These are phyloP conservation scores for Fusarium marasasianum DNA, from an alignment of 2,329 filamentous ascomycete species.

Conservation along the genomic window DNA sequence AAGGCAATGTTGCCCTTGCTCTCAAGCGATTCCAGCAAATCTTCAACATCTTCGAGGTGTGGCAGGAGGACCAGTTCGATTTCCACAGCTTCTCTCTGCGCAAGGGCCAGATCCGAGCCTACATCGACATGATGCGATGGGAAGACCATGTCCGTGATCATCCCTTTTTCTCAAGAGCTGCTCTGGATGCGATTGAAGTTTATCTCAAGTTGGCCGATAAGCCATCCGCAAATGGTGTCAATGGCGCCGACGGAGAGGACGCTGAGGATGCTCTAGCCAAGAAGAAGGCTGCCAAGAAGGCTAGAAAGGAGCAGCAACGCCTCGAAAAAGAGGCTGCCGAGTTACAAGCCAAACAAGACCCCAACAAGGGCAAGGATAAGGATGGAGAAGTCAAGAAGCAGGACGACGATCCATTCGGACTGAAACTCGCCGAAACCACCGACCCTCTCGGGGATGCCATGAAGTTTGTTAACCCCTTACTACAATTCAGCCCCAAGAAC, in stretches of 20 bases:
- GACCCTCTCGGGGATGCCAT: constrained; percentile 87
- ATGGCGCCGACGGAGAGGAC: constrained; percentile 61
- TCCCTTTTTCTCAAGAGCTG: constrained; percentile 89
- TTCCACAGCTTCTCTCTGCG: constrained; percentile 98
- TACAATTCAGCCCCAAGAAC: constrained; percentile 83
- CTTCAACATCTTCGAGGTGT: constrained; percentile 92
- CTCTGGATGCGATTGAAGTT: constrained; percentile 80
- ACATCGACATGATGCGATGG: constrained; percentile 96
- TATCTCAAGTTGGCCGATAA: constrained; percentile 84
- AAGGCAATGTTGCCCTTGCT: constrained; percentile 83
- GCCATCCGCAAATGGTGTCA: constrained; percentile 71
- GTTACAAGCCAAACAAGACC: constrained; percentile 81
- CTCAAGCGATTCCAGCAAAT: constrained; percentile 92
- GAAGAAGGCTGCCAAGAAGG: constrained; percentile 91
- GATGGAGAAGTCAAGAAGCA: constrained; percentile 81
- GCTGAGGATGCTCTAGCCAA: constrained; percentile 72
- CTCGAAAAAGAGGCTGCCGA: constrained; percentile 82
- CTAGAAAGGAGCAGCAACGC: constrained; percentile 75
- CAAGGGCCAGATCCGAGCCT: constrained; percentile 94
- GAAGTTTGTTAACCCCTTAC: constrained; percentile 83
- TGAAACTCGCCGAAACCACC: constrained; percentile 80
- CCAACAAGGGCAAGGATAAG: constrained; percentile 73
- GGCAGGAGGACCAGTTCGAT: constrained; percentile 98
- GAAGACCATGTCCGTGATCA: constrained; percentile 91
- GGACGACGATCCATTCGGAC: constrained; percentile 87